A percentile compares a stretch with the other conserved stretches of the same genome.
phyloP scores from a whole-genome alignment of 805 yeast species.

The Zygoascus biomembranicola region DNA sequence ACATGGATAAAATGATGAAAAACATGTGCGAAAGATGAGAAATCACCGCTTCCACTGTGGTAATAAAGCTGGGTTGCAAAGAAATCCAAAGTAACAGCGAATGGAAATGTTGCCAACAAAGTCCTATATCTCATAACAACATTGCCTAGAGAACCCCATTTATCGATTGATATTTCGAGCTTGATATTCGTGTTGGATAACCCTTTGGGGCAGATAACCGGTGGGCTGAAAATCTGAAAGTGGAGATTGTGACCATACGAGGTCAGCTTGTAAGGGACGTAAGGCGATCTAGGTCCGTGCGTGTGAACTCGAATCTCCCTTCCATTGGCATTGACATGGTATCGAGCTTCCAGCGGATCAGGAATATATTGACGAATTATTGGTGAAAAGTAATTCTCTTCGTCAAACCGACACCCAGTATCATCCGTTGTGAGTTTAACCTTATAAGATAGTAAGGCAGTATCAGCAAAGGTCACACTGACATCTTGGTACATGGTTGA shows the following conservation, averaged over 20 bases:
- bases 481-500: neutral
- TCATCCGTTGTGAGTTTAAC: neutral
- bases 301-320: constrained; percentile 3
- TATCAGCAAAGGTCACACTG: neutral
- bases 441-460: neutral
- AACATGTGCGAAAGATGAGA: constrained; percentile 31
- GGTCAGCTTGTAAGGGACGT: constrained; percentile 6
- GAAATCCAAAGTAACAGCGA: constrained; percentile 46
- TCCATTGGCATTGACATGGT: constrained; percentile 12
- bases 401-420: constrained; percentile 1
- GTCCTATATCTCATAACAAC: constrained; percentile 72
- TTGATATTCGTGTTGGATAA: neutral
- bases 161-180: constrained; percentile 33
- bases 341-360: constrained; percentile 13
- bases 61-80: constrained; percentile 46
- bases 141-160: constrained; percentile 53
- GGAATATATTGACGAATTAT: constrained; percentile 10
- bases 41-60: constrained; percentile 33
- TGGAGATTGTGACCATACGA: constrained; percentile 2
- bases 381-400: constrained; percentile 6
- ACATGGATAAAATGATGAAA: constrained; percentile 21
- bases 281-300: constrained; percentile 14
- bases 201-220: neutral
- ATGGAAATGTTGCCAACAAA: constrained; percentile 61
- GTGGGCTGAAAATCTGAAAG: constrained; percentile 11